phyloP scores from a whole-genome alignment of 139 green algal species.

The Coccomyxa sp. region DNA sequence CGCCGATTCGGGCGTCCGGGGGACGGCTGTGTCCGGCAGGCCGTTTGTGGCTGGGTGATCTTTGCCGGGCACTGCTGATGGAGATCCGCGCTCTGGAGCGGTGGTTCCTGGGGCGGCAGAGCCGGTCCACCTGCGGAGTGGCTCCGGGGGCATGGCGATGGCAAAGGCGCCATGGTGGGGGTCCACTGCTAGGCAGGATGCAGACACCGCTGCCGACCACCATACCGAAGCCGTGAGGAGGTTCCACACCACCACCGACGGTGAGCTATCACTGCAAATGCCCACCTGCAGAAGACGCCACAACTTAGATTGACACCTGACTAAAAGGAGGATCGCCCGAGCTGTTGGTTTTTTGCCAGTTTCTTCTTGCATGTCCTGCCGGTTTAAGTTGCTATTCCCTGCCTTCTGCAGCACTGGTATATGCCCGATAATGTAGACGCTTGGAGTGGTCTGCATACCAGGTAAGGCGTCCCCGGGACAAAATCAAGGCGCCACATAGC shows the following conservation, averaged over 20 bases:
- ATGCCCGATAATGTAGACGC: neutral
- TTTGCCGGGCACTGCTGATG: too few species aligned
- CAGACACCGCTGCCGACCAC: conserved; percentile 31
- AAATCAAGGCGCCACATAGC: conserved; percentile 37
- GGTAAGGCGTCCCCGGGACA: conserved; percentile 34
- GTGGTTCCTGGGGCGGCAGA: conserved; percentile 1
- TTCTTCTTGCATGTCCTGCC: neutral
- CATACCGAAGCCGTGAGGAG: conserved; percentile 42
- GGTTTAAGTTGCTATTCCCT: neutral
- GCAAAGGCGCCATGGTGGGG: conserved; percentile 25
- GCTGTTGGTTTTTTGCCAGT: neutral
- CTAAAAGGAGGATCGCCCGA: neutral
- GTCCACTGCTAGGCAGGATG: conserved; percentile 30
- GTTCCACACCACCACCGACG: conserved; percentile 6
- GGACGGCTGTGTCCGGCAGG: neutral
- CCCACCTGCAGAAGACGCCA: neutral
- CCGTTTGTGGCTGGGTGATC: neutral
- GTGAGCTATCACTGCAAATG: neutral
- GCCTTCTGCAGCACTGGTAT: neutral
- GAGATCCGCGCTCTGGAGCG: too few species aligned
- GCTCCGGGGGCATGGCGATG: conserved; percentile 28
- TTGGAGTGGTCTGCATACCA: conserved; percentile 23
- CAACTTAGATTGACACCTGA: neutral
- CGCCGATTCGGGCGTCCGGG: too few species aligned
- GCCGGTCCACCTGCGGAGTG: conserved; percentile 1